phyloP scores from a whole-genome alignment of 2,329 filamentous ascomycete species.

The Penicillium crustosum region DNA sequence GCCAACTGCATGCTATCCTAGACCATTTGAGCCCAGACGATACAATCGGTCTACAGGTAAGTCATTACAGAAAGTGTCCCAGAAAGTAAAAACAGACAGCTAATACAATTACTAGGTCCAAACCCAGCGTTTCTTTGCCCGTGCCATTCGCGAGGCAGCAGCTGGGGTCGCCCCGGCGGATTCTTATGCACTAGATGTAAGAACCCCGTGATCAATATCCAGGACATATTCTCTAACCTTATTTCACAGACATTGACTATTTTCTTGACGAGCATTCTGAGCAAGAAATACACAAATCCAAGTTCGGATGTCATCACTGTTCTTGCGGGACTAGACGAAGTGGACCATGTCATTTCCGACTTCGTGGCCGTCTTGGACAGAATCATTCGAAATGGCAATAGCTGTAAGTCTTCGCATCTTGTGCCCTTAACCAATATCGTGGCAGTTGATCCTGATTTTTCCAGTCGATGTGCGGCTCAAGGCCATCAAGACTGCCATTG shows the following conservation, averaged over 20 bases:
- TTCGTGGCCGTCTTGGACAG: constrained; percentile 80
- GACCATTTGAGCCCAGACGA: constrained; percentile 70
- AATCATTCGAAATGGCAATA: constrained; percentile 75
- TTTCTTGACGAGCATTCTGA: constrained; percentile 77
- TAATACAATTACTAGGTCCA: constrained; percentile 50
- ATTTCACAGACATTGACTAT: constrained; percentile 74
- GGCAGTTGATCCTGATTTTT: not conserved
- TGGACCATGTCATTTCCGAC: constrained; percentile 83
- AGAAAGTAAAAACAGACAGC: constrained; percentile 2
- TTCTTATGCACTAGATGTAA: constrained; percentile 81
- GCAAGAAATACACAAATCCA: constrained; percentile 90
- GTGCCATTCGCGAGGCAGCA: constrained; percentile 69
- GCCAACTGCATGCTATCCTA: constrained; percentile 67
- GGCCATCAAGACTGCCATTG: constrained; percentile 76
- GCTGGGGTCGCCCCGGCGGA: constrained; percentile 61
- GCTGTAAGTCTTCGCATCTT: constrained; percentile 53
- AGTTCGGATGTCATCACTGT: constrained; percentile 93
- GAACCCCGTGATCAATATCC: constrained; percentile 5
- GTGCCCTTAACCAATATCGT: not conserved
- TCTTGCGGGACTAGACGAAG: constrained; percentile 82
- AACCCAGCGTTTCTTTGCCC: constrained; percentile 74
- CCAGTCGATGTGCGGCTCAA: constrained; percentile 73
- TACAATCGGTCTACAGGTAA: constrained; percentile 70
- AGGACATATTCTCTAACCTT: constrained; percentile 43
- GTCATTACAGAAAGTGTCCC: not conserved